A percentile compares a stretch with the other conserved stretches of the same genome.
These are phyloP conservation scores for Primulina tabacum DNA, from an alignment of 257 asterid genomes.

Conservation along the genomic window DNA sequence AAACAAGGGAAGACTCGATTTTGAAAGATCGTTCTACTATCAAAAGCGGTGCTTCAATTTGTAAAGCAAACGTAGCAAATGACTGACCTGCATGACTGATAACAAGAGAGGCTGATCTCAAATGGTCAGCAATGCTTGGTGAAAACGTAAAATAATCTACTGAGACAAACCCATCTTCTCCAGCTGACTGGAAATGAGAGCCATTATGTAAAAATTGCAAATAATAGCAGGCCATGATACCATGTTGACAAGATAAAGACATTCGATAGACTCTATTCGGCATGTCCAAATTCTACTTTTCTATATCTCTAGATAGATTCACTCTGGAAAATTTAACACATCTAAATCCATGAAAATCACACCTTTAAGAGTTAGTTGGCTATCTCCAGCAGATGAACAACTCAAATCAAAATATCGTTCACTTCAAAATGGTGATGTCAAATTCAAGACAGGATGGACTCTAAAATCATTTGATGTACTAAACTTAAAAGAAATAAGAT, in stretches of 20 bases:
- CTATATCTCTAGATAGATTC: background rate
- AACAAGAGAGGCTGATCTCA: constrained; percentile 85
- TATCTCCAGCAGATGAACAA: background rate
- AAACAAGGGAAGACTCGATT: constrained; percentile 3
- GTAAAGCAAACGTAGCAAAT: background rate
- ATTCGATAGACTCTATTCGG: constrained; percentile 10
- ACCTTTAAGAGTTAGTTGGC: background rate
- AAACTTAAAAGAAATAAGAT: background rate
- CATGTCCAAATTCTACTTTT: background rate
- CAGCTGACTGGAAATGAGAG: constrained; percentile 46
- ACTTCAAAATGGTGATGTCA: background rate
- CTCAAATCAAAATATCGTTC: background rate
- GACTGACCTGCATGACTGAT: constrained; percentile 83
- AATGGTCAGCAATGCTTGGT: constrained; percentile 78
- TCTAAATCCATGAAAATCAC: no score
- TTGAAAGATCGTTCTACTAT: background rate
- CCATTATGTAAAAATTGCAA: background rate
- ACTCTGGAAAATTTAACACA: background rate
- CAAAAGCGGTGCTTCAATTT: background rate
- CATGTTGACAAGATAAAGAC: constrained; percentile 12
- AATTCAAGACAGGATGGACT: background rate
- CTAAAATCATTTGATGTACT: background rate
- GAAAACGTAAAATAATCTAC: constrained; percentile 85
- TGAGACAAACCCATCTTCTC: constrained; percentile 53
- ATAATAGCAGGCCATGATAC: background rate